Evolutionary conservation across 2,329 filamentous ascomycete species (phyloP).

Genomic region (Colletotrichum somersetense): DNA sequence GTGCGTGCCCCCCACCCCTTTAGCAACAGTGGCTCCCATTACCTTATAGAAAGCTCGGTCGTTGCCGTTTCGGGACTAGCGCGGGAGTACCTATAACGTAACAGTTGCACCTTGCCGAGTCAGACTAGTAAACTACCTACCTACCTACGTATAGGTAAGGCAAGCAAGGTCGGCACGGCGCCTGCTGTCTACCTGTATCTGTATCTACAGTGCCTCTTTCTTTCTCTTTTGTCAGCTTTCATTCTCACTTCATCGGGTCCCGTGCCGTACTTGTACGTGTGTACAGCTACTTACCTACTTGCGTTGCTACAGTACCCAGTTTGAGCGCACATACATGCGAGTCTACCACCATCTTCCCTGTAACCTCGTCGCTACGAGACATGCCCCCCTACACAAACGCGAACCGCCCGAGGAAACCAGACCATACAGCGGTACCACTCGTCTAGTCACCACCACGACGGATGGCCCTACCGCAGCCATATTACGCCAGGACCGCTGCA

Average conservation of each 20-base stretch:
- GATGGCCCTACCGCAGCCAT: not conserved
- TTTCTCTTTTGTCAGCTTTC: not conserved
- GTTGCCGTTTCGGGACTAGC: constrained; percentile 46
- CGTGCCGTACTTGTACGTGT: no score
- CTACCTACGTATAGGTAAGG: no score
- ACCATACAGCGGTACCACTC: not conserved
- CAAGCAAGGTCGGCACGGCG: no score
- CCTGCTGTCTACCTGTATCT: not conserved
- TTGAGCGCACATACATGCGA: constrained; percentile 16
- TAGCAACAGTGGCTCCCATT: constrained; percentile 53
- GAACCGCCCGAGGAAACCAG: not conserved
- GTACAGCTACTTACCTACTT: no score
- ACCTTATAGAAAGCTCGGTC: constrained; percentile 61
- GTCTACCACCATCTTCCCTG: not conserved
- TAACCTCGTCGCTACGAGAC: not conserved
- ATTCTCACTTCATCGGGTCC: constrained; percentile 19
- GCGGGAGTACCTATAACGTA: constrained; percentile 62
- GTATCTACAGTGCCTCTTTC: no score
- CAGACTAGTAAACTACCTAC: constrained; percentile 36
- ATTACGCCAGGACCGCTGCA: not conserved
- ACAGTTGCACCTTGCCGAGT: constrained; percentile 55
- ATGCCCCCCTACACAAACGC: not conserved
- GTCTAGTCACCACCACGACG: constrained; percentile 1
- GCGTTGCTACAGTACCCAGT: not conserved
- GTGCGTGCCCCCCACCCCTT: not conserved